Conservation (phyloP, 169 alveolate species). For the Plasmodium chabaudi region DNA sequence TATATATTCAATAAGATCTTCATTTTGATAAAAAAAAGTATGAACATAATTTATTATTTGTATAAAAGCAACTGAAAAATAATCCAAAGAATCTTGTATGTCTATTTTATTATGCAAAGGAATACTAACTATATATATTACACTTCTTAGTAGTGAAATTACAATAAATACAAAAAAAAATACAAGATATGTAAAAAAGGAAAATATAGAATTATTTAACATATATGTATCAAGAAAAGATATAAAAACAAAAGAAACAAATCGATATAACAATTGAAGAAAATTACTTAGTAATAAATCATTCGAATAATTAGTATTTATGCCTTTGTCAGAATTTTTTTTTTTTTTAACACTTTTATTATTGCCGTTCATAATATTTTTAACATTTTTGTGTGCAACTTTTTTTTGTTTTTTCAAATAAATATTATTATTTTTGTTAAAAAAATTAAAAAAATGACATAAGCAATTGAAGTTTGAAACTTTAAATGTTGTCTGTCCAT, state of each 20-base stretch:
- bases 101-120: constrained; percentile 17
- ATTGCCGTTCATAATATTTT: neutral
- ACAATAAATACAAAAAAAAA: constrained; percentile 7
- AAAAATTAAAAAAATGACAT: neutral
- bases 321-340: neutral
- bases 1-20: neutral
- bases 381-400: neutral
- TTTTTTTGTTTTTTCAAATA: neutral
- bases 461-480: neutral
- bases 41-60: constrained; percentile 12
- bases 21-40: neutral
- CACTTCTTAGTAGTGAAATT: constrained; percentile 12
- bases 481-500: neutral
- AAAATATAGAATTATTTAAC: constrained; percentile 10
- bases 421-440: neutral
- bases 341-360: constrained; percentile 3
- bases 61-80: constrained; percentile 9
- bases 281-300: neutral
- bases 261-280: neutral
- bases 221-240: constrained; percentile 17
- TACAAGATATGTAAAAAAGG: constrained; percentile 16
- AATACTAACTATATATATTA: constrained; percentile 15
- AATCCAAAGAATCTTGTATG: constrained; percentile 9
- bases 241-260: constrained; percentile 25
- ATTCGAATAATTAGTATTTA: constrained; percentile 14